Conservation (phyloP, 208 protist genomes). For the Leishmania tropica region DNA sequence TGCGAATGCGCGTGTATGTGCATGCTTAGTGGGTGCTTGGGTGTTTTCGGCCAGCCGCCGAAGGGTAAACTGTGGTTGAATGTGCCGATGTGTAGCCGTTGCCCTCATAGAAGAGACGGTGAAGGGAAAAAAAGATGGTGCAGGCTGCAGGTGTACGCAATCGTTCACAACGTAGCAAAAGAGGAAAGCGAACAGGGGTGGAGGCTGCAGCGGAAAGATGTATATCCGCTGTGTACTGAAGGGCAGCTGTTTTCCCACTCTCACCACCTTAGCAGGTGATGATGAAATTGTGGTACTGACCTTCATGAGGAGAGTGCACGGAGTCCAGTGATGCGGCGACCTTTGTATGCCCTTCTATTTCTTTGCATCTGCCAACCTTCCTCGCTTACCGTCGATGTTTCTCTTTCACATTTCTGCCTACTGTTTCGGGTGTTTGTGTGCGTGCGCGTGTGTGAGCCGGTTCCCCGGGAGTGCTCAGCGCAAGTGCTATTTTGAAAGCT, state of each 20-base stretch:
- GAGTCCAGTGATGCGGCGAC: not conserved
- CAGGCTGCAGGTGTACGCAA: not conserved
- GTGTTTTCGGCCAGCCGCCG: not conserved
- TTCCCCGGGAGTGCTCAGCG: not conserved
- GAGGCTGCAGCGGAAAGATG: not conserved
- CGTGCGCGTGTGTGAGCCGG: not conserved
- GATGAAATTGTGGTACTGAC: not conserved
- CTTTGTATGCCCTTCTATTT: not conserved
- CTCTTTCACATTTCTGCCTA: not conserved
- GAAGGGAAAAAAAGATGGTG: not conserved
- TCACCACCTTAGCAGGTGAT: not conserved
- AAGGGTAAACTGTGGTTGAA: not conserved
- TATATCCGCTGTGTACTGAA: not conserved
- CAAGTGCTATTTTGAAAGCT: not conserved
- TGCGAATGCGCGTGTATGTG: not conserved
- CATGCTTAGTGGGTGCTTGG: not conserved
- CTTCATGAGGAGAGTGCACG: not conserved
- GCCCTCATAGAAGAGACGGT: not conserved
- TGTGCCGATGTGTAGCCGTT: not conserved
- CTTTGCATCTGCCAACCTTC: not conserved
- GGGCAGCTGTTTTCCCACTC: not conserved
- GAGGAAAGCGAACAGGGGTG: not conserved
- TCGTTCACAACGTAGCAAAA: not conserved
- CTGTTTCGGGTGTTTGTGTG: not conserved
- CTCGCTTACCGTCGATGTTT: not conserved